Percentiles rank a stretch among this genome's conserved stretches.
Evolutionary conservation across 208 protist species (phyloP).

Genomic region (Leishmania gerbilli): DNA sequence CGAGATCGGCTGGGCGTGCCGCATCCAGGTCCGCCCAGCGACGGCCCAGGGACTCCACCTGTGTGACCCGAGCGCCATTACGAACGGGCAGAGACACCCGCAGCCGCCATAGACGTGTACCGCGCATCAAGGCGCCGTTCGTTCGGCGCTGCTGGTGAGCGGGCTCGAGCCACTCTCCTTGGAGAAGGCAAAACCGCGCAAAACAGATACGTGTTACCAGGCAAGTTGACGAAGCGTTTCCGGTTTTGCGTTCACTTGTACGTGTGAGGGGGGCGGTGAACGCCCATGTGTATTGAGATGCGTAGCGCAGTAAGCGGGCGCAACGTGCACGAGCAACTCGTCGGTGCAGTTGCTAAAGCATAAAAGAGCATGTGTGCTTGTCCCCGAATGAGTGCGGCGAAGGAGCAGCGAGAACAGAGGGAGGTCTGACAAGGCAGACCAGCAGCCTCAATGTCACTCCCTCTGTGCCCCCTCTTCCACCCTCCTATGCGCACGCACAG

Average conservation of each 20-base stretch:
- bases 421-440: not conserved
- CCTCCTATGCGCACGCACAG: not conserved
- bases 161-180: not conserved
- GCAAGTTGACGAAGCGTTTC: too few species aligned
- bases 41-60: slow-evolving; percentile 4
- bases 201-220: not conserved
- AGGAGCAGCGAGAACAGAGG: not conserved
- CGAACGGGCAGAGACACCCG: slow-evolving; percentile 1
- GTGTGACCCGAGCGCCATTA: not conserved
- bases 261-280: not conserved
- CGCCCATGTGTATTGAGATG: not conserved
- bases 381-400: not conserved
- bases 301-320: too few species aligned
- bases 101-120: not conserved
- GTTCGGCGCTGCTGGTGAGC: not conserved
- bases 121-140: slow-evolving; percentile 1
- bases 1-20: slow-evolving; percentile 9
- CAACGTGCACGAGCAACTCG: not conserved
- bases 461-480: not conserved
- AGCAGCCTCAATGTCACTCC: not conserved
- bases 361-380: not conserved
- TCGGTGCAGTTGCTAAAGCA: not conserved
- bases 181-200: not conserved
- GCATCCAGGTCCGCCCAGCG: slow-evolving; percentile 23
- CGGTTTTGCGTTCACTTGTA: not conserved